Evolutionary conservation across 148 eudicot genomes (phyloP), one percentile per base, ranked within the genome.

Genomic region (Limonium bicolor): DNA sequence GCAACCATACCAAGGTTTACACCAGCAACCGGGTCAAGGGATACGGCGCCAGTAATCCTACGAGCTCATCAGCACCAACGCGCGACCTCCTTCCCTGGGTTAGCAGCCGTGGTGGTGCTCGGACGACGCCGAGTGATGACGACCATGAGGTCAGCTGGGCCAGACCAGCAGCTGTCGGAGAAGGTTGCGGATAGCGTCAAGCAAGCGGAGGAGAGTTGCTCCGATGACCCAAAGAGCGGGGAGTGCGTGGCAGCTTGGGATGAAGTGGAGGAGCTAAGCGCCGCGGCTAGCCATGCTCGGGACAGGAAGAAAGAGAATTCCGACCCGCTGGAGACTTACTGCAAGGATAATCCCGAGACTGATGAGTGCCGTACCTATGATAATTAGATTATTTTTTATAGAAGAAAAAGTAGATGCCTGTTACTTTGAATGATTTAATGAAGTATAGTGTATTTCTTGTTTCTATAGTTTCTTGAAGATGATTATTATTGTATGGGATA

Each of bases 221-320:
- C 80, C 3, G 94, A 53, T 0, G 73, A 74, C 54, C 74, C 94
- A 0, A 63, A 36, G 6, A 73, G 80, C 68, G 94, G 96, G 2
- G 96, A 82, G 73, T 87, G 96, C 19, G 80, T 53, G 18, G 94
- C 96, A 0, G 88, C 96, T 2, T 87, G 96, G 96, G 96, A 87
- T 27, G 94, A 76, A 64, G 96, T 87, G 55, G 96, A 87, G 73
- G 96, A 87, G 72, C 70, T 79, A 28, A 79, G 90, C 48, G 88
- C 94, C 13, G 94, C 94, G 4, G 88, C 76, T 6, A 79, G 96
- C 63, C 96, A 87, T 53, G 94, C 90, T 1, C 56, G 82, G 76
- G 94, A 74, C 64, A 63, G 51, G 74, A 46, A 62, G 45, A 87
- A 87, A 66, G 68, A 67, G 0, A 34, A 72, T 6, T 11, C 56